Evolutionary conservation across 805 yeast genomes (phyloP), one percentile per base, ranked within the genome.

Genomic region (Kodamaea lidongshanica): DNA sequence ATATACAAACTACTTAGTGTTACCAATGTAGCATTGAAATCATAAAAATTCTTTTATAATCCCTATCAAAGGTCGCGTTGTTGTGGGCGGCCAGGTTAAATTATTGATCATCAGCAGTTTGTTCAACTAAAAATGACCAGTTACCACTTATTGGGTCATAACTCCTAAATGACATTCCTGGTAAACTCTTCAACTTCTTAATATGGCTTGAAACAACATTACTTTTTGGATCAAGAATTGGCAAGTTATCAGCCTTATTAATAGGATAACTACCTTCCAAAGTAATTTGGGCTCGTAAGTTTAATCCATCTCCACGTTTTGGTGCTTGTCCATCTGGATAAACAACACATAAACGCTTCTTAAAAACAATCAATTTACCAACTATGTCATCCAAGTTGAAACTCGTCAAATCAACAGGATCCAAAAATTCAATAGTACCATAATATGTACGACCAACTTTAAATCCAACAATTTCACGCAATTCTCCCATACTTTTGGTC

Each of bases 351-450:
- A 74, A 60, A 43, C 73, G 74, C 18, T 70, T 62, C 18, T 68
- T 70, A 44, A 92, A 75, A 2, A 67, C 59, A 23, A 89, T 70
- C 11, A 83, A 44, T 13, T 70, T 72, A 13, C 86, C 87, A 25
- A 85, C 70, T 18, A 83, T 71, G 25, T 76, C 71, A 10, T 78
- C 70, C 33, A 76, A 54, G 30, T 74, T 68, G 42, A 79, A 65
- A 4, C 74, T 57, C 0, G 94, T 74, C 41, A 92, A 65, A 54
- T 92, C 96, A 27, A 92, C 94, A 0, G 96, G 94, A 31, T 70
- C 65, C 29, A 75, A 50, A 52, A 88, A 92, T 48, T 78, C 80
- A 28, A 92, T 70, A 32, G 73, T 64, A 26, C 98, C 99, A 47
- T 65, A 75, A 33, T 78, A 79, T 38, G 70, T 70, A 41, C 92